Base-by-base conservation (phyloP, 148 eudicot genomes). In the Cornus kousa region DNA sequence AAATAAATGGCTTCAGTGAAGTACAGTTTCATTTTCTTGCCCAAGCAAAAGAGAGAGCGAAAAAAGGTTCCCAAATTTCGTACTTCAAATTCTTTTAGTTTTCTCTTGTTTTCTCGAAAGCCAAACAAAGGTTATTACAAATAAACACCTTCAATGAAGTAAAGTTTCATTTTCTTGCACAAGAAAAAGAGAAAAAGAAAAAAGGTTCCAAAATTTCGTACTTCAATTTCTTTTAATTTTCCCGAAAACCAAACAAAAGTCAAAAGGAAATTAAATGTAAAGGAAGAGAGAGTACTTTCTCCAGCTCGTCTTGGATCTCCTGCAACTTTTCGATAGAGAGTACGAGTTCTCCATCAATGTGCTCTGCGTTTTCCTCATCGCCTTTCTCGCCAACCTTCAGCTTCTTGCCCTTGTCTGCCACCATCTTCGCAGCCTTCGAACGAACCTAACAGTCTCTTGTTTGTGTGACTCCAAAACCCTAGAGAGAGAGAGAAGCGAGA, bases 221-320 rank as follows among this genome's bases (percentile, higher is more conserved):
- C 48, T 43, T 43, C 48, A 43, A 43, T 43, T 57, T 57, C 20
- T 16, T 57, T 3, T 7, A 57, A 0, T 9, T 35, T 19, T 22
- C 60, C 13, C 9, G 35, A 13, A 24, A 76, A 48, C 9, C 71
- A 31, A 28, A 46, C 48, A 39, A 55, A 46, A 9, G 1, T 31
- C 4, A 50, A 33, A 0, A 2, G 2, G 5, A 17, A 57, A 31
- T 19, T n/a, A 65, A 43, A 28, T 12, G 3, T 9, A 60, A 50
- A 62, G 68, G 23, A 22, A 11, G 66, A 9, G 71, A 35, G 17
- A 72, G 76, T 85, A 94, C 99, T 86, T 97, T 97, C 69, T 94
- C 99, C 46, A 97, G 95, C 75, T 97, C 97, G 73, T 97, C 99
- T 78, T 97, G 99, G 65, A 92, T 83, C 81, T 91, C 98, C 77